Conservation (phyloP, 2,329 filamentous ascomycete genomes). For the Aspergillus sp. region DNA sequence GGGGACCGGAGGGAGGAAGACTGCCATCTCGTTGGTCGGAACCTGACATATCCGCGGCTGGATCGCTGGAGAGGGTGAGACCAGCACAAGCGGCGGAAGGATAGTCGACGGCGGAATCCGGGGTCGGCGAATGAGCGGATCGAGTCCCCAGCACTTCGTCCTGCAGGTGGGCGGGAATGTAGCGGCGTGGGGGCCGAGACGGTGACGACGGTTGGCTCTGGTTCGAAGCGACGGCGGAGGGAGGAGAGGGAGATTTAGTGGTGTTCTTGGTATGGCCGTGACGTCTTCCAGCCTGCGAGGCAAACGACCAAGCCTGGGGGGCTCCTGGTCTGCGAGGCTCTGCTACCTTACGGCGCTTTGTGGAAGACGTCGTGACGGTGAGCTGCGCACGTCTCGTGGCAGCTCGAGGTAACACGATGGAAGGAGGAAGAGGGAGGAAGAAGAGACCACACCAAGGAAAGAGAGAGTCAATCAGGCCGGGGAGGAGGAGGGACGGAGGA, state of each 20-base stretch:
- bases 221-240: slow-evolving; percentile 22
- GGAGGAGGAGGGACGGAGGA: slow-evolving; percentile 10
- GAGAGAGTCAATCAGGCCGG: not conserved
- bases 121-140: slow-evolving; percentile 36
- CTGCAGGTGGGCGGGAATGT: slow-evolving; percentile 57
- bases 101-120: slow-evolving; percentile 37
- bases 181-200: slow-evolving; percentile 40
- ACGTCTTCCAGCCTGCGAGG: slow-evolving; percentile 36
- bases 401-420: slow-evolving; percentile 37
- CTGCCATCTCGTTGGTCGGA: slow-evolving; percentile 29
- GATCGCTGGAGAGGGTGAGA: slow-evolving; percentile 48
- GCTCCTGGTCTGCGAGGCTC: slow-evolving; percentile 41
- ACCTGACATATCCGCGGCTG: slow-evolving; percentile 44
- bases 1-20: slow-evolving; percentile 19
- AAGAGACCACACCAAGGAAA: not conserved
- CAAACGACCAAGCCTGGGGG: slow-evolving; percentile 27
- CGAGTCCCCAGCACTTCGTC: slow-evolving; percentile 45
- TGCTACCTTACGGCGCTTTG: slow-evolving; percentile 50
- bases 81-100: slow-evolving; percentile 55
- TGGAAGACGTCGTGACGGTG: slow-evolving; percentile 50
- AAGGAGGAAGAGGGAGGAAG: not conserved
- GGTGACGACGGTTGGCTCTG: slow-evolving; percentile 28
- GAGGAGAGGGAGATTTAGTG: slow-evolving; percentile 15
- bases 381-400: slow-evolving; percentile 46
- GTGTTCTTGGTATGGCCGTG: slow-evolving; percentile 24